Conservation (phyloP, 176 grass and related monocot genomes). For the Oryza australiensis region DNA sequence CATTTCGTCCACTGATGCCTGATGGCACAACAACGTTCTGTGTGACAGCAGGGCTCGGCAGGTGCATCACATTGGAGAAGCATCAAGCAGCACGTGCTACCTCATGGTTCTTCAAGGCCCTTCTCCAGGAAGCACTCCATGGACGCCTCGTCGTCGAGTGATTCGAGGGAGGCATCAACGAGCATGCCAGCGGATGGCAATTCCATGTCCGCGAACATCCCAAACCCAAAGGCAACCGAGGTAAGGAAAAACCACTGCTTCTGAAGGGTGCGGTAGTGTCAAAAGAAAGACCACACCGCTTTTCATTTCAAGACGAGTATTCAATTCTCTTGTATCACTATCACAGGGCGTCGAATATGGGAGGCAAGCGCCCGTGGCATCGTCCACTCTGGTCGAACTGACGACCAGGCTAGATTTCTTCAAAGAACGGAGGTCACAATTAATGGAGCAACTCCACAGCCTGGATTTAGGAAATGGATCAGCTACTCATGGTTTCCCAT, state of each 20-base stretch:
- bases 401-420: constrained; percentile 96
- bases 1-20: not conserved
- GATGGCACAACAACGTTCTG: not conserved
- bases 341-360: constrained; percentile 52
- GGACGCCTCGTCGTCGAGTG: constrained; percentile 54
- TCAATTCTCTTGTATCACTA: not conserved
- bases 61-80: constrained; percentile 80
- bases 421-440: constrained; percentile 86
- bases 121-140: constrained; percentile 73
- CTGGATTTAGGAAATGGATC: constrained; percentile 86
- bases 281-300: not conserved
- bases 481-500: constrained; percentile 54
- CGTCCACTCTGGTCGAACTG: constrained; percentile 89
- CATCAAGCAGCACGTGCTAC: constrained; percentile 68
- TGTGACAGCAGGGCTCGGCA: constrained; percentile 57
- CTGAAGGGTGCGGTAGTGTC: not conserved
- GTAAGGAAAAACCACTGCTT: constrained; percentile 43
- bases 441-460: constrained; percentile 98
- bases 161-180: constrained; percentile 66
- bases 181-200: constrained; percentile 48
- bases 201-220: constrained; percentile 43
- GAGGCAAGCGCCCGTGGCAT: constrained; percentile 60
- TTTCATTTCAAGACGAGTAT: not conserved
- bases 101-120: constrained; percentile 68
- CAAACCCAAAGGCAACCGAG: constrained; percentile 62